A percentile compares a stretch with the other conserved stretches of the same genome.
These are phyloP conservation scores for Fusarium sulawesiense DNA, from an alignment of 2,329 filamentous ascomycete species.

Conservation along the genomic window DNA sequence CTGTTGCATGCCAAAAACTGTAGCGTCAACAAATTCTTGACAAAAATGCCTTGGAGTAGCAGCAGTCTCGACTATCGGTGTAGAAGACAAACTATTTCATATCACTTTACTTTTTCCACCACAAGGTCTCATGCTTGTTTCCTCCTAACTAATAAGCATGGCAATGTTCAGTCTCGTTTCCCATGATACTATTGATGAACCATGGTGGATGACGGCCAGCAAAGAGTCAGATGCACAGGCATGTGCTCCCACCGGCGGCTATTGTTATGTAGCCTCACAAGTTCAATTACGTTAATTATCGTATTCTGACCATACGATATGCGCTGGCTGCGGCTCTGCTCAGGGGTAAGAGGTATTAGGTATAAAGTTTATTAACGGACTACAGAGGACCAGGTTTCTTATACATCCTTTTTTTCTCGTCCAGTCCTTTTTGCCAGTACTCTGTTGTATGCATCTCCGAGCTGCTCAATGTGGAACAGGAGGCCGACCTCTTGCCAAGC, in stretches of 20 bases:
- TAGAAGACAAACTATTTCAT: background rate
- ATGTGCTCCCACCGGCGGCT: conserved; percentile 9
- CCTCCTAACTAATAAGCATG: background rate
- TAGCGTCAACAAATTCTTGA: background rate
- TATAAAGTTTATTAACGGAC: conserved; percentile 7
- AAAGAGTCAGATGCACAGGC: background rate
- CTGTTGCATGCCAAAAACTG: background rate
- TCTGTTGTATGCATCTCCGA: background rate
- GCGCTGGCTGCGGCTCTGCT: conserved; percentile 35
- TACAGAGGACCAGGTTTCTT: background rate
- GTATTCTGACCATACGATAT: conserved; percentile 28
- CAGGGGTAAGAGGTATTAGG: conserved; percentile 31
- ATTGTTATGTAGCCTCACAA: conserved; percentile 2
- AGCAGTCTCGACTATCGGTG: background rate
- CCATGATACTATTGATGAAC: background rate
- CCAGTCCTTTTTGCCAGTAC: background rate
- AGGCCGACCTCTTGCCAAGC: background rate
- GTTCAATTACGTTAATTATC: conserved; percentile 8
- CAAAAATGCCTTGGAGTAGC: background rate
- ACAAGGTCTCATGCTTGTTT: background rate
- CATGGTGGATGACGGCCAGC: background rate
- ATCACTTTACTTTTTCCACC: background rate
- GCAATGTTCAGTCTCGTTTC: background rate
- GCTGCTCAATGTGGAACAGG: conserved; percentile 21
- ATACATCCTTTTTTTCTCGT: background rate